Base-by-base conservation (phyloP, 2,329 filamentous ascomycete genomes). In the Phyllosticta paracitricarpa region DNA sequence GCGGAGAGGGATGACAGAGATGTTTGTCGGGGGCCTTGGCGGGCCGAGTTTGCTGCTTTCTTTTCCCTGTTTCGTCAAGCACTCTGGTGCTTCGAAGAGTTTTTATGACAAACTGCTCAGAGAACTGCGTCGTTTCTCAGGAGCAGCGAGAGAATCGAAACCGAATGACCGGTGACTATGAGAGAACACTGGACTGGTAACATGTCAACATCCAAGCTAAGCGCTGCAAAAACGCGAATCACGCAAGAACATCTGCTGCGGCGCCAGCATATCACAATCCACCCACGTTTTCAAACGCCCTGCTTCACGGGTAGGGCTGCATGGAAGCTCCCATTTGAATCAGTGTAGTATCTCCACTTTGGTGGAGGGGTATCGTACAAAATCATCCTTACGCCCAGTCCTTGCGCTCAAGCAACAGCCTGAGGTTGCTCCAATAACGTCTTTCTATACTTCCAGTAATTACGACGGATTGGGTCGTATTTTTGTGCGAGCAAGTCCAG, bases 391-490 rank as follows among this genome's bases (percentile, higher is more conserved):
- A 51, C 35, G 26, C 25, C 17, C 2, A 30, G 12, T 24, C 55
- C 2, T 30, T 19, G 8, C 1, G 51, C 25, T 58, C 33, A 58
- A 9, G 61, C 61, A 25, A 56, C 61, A 19, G 52, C 56, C 52
- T 61, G n/a, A 14, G 52, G 53, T 53, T 55, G 54, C 12, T 57
- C 71, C 56, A 84, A 70, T 66, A 78, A 70, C 52, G 72, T 75
- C 70, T 84, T 85, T 70, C 84, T 81, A 76, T 89, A 96, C 68
- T 89, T 86, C 94, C 94, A 99, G 76, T 97, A 99, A 65, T 92
- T 93, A 65, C 86, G 87, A 62, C 94, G 81, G 63, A 99, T 88
- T 6, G 89, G 90, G 79, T 99, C 94, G 82, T 91, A 99, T 78
- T 87, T 92, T 69, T 88, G 85, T 56, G 84, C 88, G 69, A 99